Base-by-base conservation (phyloP, 768 basidiomycete genomes). In the Cystofilobasidium capitatum region DNA sequence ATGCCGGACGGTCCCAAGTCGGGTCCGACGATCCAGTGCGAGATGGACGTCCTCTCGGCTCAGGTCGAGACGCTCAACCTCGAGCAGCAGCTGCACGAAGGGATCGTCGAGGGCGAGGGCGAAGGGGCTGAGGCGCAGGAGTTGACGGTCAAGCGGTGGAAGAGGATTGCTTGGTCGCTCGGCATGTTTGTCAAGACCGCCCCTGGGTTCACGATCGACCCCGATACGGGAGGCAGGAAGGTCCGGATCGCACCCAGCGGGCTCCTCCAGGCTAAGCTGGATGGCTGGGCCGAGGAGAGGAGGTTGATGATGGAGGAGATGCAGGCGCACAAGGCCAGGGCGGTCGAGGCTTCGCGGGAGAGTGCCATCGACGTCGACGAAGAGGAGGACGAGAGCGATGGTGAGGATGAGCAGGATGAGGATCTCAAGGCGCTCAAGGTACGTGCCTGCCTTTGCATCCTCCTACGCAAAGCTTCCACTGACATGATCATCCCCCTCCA, bases 351-450 rank as follows among this genome's bases (percentile, higher is more conserved):
- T 6, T 44, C 58, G 58, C 24, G 69, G 64, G 26, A 51, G 39
- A 39, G 64, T 55, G 42, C 33, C 1, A 69, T 61, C 29, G 59
- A 69, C 44, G 74, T 72, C 24, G 71, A 67, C 16, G 73, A 74
- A 16, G 75, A 74, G 36, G 60, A 67, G n/a, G 74, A 73, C 13
- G 62, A 66, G 29, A 63, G 65, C 47, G 80, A 78, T 12, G 71
- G 71, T 16, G 84, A 83, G 14, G 84, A 78, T 12, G 77, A 81
- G 64, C 79, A 59, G 78, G 71, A 80, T 13, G 64, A 66, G 3
- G 74, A 69, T 17, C 83, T 93, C 42, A 85, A 82, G 72, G 86
- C 82, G n/a, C 81, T 93, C 62, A 91, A 90, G 85, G 89, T 89
- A 73, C 61, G 77, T 71, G 73, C 24, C 57, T 31, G 5, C 42